These are phyloP conservation scores for Globisporangium orthogonon DNA, from an alignment of 352 stramenopile genomes.

Conservation along the genomic window DNA sequence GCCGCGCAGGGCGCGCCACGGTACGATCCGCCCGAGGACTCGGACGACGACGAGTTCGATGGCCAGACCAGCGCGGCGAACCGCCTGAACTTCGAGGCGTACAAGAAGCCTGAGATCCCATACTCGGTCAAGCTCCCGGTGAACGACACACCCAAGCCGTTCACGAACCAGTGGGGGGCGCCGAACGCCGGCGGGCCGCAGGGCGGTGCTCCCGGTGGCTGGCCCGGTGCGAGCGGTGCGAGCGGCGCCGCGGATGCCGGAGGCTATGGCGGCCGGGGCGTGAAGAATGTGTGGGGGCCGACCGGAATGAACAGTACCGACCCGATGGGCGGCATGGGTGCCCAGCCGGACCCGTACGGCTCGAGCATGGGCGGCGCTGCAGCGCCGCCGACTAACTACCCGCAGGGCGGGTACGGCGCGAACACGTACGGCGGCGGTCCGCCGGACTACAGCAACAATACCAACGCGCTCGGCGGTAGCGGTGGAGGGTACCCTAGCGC, in stretches of 20 bases:
- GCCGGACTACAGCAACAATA: constrained; percentile 9
- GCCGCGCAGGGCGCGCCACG: constrained; percentile 87
- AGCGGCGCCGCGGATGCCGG: constrained; percentile 25
- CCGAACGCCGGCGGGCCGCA: constrained; percentile 13
- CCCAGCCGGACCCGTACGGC: constrained; percentile 29
- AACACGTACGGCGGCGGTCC: constrained; percentile 9
- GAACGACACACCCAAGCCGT: constrained; percentile 41
- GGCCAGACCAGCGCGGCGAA: constrained; percentile 50
- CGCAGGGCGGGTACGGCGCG: constrained; percentile 16
- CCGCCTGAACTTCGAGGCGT: constrained; percentile 84
- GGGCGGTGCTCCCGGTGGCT: constrained; percentile 10
- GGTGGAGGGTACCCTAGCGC: constrained; percentile 28
- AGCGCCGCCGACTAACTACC: constrained; percentile 4
- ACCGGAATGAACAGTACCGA: constrained; percentile 53
- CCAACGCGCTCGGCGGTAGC: constrained; percentile 5
- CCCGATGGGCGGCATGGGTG: constrained; percentile 10
- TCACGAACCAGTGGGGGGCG: constrained; percentile 59
- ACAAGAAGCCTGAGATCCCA: constrained; percentile 88
- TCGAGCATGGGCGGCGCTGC: constrained; percentile 6
- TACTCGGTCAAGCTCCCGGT: constrained; percentile 73
- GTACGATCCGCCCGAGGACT: constrained; percentile 94
- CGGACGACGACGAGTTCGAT: constrained; percentile 93
- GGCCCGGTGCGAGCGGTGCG: constrained; percentile 20
- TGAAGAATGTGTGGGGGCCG: constrained; percentile 86
- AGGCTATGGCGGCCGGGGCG: constrained; percentile 36